phyloP scores from a whole-genome alignment of 192 early-diverging fungal genomes.

The Helicostylum pulchrum region DNA sequence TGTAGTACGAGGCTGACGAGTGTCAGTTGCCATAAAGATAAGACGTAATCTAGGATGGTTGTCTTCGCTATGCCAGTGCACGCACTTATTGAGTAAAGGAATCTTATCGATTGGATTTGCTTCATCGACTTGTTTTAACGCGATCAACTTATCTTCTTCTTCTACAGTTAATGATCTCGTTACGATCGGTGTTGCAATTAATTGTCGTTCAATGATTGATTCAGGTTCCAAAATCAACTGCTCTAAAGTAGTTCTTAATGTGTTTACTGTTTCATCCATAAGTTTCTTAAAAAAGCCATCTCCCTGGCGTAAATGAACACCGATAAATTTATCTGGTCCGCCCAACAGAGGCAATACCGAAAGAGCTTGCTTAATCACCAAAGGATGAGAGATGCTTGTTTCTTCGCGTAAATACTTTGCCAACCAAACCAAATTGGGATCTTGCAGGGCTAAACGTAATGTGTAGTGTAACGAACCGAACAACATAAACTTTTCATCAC shows the following conservation, averaged over 20 bases:
- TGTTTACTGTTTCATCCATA: conserved; percentile 25
- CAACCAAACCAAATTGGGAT: conserved; percentile 26
- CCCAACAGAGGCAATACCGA: conserved; percentile 37
- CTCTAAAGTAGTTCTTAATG: conserved; percentile 4
- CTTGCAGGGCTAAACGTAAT: conserved; percentile 38
- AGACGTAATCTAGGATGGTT: conserved; percentile 13
- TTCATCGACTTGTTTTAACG: not conserved
- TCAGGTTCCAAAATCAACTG: not conserved
- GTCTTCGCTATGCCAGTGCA: not conserved
- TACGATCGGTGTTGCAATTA: not conserved
- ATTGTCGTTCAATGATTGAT: not conserved
- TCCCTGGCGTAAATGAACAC: conserved; percentile 33
- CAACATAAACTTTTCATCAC: conserved; percentile 42
- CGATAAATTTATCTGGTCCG: conserved; percentile 27
- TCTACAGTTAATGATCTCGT: not conserved
- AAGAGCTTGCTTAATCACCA: conserved; percentile 36
- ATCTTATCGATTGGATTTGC: not conserved
- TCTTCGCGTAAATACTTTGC: conserved; percentile 18
- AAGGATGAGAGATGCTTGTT: conserved; percentile 29
- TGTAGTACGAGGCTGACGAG: conserved; percentile 34
- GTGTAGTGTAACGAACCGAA: conserved; percentile 50
- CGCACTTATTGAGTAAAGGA: not conserved
- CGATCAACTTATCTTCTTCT: not conserved
- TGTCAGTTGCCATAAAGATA: conserved; percentile 53
- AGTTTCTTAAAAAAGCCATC: conserved; percentile 28